Evolutionary conservation across 169 alveolate genomes (phyloP), one percentile per base, ranked within the genome.

Genomic region (Plasmodium fragile): DNA sequence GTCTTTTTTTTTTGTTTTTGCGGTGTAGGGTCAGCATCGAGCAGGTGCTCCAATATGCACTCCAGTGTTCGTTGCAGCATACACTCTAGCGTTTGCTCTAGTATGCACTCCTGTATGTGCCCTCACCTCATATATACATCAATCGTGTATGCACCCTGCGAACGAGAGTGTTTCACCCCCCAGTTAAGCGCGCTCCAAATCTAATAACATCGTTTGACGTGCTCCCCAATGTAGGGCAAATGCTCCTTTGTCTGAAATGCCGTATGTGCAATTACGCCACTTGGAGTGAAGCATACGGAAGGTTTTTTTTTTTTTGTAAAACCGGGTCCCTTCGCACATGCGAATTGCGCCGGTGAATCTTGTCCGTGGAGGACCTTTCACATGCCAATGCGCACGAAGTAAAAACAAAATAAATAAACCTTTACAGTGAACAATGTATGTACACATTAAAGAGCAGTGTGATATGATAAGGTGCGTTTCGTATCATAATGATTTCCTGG

Each of bases 1-100:
- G 92, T 82, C 92, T 82, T 82, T 82, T 82, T 82, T 82, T 82
- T 82, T 65, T 30, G 13, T 59, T 49, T 1, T 81, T 80, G 11
- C 83, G 34, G 39, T 16, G 75, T 52, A 49, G 59, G 22, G 59
- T 16, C 59, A 49, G 59, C 4, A 11, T 6, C 8, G 59, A 49
- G 22, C 8, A 49, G 18, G 59, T 16, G 59, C 59, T 49, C 22
- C 59, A 49, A 49, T 16, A 49, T 11, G 25, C 16, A 49, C 59
- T 11, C 59, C 59, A 2, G 59, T 16, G 59, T 49, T 65, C 11
- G 6, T n/a, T 65, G 13, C 36, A 28, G 36, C 3, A 65, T 11
- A n/a, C 11, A 65, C 41, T 7, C 11, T 25, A 65, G 75, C 75
- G 36, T n/a, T 65, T n/a, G 6, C 75, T 65, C 36, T 25, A 8